phyloP scores from a whole-genome alignment of 352 stramenopile genomes.

The Globisporangium middletonii region DNA sequence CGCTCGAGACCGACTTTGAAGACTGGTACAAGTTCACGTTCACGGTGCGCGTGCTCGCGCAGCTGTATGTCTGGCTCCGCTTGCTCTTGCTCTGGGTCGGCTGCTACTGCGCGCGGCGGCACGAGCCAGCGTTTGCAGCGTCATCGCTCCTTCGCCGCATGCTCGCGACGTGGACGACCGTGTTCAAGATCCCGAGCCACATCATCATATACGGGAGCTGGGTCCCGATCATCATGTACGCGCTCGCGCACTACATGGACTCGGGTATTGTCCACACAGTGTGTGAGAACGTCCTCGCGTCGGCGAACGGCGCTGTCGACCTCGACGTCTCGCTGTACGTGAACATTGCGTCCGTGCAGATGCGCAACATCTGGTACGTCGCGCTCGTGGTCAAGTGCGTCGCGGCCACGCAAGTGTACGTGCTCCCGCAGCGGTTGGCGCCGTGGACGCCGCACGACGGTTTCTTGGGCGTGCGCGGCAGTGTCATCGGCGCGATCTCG shows the following conservation, averaged over 20 bases:
- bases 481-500: background rate
- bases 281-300: conserved; percentile 12
- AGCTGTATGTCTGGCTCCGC: conserved; percentile 26
- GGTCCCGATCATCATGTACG: conserved; percentile 13
- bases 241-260: conserved; percentile 12
- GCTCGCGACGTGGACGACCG: conserved; percentile 2
- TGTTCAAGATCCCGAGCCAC: conserved; percentile 14
- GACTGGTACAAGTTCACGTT: conserved; percentile 26
- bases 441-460: background rate
- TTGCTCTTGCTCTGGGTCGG: conserved; percentile 1
- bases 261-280: conserved; percentile 10
- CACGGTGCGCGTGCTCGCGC: conserved; percentile 20
- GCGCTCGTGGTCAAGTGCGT: conserved; percentile 6
- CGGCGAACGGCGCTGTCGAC: conserved; percentile 8
- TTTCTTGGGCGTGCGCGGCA: conserved; percentile 1
- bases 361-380: conserved; percentile 16
- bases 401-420: background rate
- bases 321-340: conserved; percentile 18
- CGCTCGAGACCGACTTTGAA: conserved; percentile 26
- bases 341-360: conserved; percentile 9
- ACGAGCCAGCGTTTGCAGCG: background rate
- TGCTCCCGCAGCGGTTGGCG: background rate
- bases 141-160: background rate
- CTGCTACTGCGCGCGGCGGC: conserved; percentile 7
- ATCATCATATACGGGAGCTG: conserved; percentile 19